Base-by-base conservation (phyloP, 148 eudicot species). In the Camellia lanceoleosa region DNA sequence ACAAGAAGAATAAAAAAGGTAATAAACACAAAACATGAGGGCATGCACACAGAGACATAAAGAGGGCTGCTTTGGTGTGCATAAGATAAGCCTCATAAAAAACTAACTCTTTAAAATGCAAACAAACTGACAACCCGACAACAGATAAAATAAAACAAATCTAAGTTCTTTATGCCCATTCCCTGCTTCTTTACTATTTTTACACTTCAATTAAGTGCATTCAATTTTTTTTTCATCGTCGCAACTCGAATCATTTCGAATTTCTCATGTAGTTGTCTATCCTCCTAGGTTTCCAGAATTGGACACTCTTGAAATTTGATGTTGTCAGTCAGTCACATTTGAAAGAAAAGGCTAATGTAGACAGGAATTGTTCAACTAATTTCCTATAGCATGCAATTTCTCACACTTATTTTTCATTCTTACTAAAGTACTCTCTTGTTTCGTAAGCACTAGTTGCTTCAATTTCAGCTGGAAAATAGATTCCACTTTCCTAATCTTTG, bases 371-470 rank as follows among this genome's bases (percentile, higher is more conserved):
- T 67, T 55, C 51, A 58, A 54, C 47, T 67, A 19, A 67, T n/a
- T 52, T 52, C 64, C 52, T 18, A 55, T 23, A 78, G 73, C 41
- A 42, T 51, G 72, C 59, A 75, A 75, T 47, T 47, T 65, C 79
- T 43, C 14, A 8, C 19, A 51, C 23, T 23, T 13, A 42, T 14
- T 13, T 38, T 6, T 63, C 18, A 16, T 15, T 20, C 14, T 23
- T 41, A 10, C 15, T 15, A 76, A 62, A 18, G 38, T 3, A 38
- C 6, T 19, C 47, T 65, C 47, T 14, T 19, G 43, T 20, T 64
- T 62, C 69, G 41, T 5, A 49, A 23, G 18, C 62, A 77, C 70
- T 51, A 23, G 62, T 51, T 77, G 49, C 55, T 18, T 70, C 55
- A 70, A 63, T 14, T 64, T 49, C 59, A 44, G 64, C 70, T 42